Conservation (phyloP, 805 yeast genomes). For the Zygotorulaspora florentina region DNA sequence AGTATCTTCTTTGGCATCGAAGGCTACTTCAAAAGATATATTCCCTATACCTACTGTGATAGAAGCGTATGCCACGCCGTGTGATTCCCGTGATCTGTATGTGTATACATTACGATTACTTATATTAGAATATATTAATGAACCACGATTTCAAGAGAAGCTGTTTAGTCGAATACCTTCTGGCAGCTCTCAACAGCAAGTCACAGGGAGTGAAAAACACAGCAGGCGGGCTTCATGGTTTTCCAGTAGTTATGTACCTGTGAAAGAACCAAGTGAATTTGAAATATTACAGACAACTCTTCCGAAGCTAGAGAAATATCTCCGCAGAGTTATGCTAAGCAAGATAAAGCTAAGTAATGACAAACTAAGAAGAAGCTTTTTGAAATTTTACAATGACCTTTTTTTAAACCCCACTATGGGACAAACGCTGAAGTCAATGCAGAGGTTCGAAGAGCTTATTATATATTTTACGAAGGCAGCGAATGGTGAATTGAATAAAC, state of each 20-base stretch:
- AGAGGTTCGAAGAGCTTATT: slow-evolving; percentile 43
- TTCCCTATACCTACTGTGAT: slow-evolving; percentile 10
- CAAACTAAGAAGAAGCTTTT: slow-evolving; percentile 50
- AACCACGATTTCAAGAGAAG: slow-evolving; percentile 51
- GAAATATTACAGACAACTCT: slow-evolving; percentile 38
- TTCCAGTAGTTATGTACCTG: slow-evolving; percentile 5
- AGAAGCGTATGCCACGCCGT: slow-evolving; percentile 6
- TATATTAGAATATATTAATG: slow-evolving; percentile 56
- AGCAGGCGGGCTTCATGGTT: slow-evolving; percentile 14
- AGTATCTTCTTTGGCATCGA: slow-evolving; percentile 12
- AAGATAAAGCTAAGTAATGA: slow-evolving; percentile 36
- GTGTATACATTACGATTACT: slow-evolving; percentile 51
- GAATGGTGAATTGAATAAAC: slow-evolving; percentile 47
- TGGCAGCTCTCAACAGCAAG: not conserved
- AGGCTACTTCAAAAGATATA: slow-evolving; percentile 7
- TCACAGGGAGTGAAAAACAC: slow-evolving; percentile 5
- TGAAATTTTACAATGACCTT: slow-evolving; percentile 60
- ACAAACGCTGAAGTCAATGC: slow-evolving; percentile 31
- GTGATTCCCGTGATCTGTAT: slow-evolving; percentile 38
- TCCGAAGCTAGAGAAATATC: slow-evolving; percentile 38
- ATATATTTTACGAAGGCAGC: slow-evolving; percentile 51
- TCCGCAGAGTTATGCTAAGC: slow-evolving; percentile 47
- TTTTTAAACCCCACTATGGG: slow-evolving; percentile 40
- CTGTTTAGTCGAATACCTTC: slow-evolving; percentile 5
- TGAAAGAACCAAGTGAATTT: slow-evolving; percentile 21